These are phyloP conservation scores for Fusarium tjaetaba DNA, from an alignment of 2,329 filamentous ascomycete genomes.

Conservation along the genomic window DNA sequence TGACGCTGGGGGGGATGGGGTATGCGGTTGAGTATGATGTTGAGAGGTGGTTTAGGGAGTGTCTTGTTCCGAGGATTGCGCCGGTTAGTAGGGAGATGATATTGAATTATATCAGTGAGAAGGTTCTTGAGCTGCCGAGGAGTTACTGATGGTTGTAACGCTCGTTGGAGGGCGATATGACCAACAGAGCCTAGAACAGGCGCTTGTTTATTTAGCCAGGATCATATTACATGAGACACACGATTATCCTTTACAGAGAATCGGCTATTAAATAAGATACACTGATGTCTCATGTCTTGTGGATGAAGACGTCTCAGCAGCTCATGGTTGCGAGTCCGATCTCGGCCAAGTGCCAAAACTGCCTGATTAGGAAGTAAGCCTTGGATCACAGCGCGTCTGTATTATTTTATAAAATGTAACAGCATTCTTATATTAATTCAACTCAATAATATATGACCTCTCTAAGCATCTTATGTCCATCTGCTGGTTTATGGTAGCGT, in stretches of 20 bases:
- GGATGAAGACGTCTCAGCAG: neutral
- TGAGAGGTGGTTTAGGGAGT: constrained; percentile 72
- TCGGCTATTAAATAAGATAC: fast-evolving
- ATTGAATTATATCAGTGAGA: constrained; percentile 76
- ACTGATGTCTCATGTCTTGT: neutral
- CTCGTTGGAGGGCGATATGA: neutral
- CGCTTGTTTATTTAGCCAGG: neutral
- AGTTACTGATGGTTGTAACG: constrained; percentile 63
- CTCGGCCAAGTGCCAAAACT: neutral
- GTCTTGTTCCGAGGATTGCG: constrained; percentile 71
- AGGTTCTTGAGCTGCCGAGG: constrained; percentile 71
- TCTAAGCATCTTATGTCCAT: fast-evolving
- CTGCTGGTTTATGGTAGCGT: fast-evolving
- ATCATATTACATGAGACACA: fast-evolving
- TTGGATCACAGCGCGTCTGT: neutral
- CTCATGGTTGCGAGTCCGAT: neutral
- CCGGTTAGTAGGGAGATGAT: constrained; percentile 79
- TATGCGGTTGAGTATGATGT: constrained; percentile 73
- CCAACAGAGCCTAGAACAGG: neutral
- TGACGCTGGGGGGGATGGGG: constrained; percentile 71
- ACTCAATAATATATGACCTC: fast-evolving
- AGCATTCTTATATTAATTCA: fast-evolving
- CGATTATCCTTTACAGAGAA: fast-evolving
- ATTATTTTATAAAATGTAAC: no score
- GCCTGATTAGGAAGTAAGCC: neutral